Percentiles rank a stretch among this genome's conserved stretches.
phyloP scores from a whole-genome alignment of 163 green algal species.

The Scenedesmus sp. region DNA sequence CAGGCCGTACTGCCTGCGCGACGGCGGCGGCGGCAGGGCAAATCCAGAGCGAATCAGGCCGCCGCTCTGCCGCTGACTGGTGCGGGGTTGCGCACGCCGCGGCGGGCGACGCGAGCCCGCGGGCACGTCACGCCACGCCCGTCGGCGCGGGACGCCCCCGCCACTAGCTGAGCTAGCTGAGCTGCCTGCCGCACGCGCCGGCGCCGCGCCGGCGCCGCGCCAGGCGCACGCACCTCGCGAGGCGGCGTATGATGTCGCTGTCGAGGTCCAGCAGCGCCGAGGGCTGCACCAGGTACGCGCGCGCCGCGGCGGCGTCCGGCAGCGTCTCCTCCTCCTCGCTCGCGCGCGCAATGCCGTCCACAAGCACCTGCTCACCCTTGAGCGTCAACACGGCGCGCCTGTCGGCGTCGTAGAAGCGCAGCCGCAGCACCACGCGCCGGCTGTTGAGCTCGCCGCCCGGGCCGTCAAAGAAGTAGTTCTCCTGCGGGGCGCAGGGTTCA shows the following conservation, averaged over 20 bases:
- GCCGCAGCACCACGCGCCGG: conserved; percentile 74
- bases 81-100: background rate
- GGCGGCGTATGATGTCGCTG: conserved; percentile 24
- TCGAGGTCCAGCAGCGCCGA: conserved; percentile 61
- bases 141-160: background rate
- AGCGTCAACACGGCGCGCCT: conserved; percentile 87
- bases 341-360: conserved; percentile 84
- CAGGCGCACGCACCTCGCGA: conserved; percentile 29
- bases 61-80: too few relatives aligned
- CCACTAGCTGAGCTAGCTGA: conserved; percentile 34
- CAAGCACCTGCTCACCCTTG: conserved; percentile 88
- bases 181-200: conserved; percentile 54
- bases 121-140: background rate
- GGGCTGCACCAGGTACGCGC: conserved; percentile 66
- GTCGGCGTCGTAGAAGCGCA: conserved; percentile 87
- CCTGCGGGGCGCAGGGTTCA: conserved; percentile 72
- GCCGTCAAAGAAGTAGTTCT: conserved; percentile 98
- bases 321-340: conserved; percentile 83
- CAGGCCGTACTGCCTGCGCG: conserved; percentile 45
- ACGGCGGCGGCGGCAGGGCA: too few relatives aligned
- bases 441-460: conserved; percentile 77
- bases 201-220: too few relatives aligned
- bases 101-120: too few relatives aligned
- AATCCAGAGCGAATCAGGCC: background rate
- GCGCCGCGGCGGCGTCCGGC: conserved; percentile 58